Evolutionary conservation across 768 basidiomycete genomes (phyloP), one percentile per base, ranked within the genome.

Genomic region (Trametes cinnabarina): DNA sequence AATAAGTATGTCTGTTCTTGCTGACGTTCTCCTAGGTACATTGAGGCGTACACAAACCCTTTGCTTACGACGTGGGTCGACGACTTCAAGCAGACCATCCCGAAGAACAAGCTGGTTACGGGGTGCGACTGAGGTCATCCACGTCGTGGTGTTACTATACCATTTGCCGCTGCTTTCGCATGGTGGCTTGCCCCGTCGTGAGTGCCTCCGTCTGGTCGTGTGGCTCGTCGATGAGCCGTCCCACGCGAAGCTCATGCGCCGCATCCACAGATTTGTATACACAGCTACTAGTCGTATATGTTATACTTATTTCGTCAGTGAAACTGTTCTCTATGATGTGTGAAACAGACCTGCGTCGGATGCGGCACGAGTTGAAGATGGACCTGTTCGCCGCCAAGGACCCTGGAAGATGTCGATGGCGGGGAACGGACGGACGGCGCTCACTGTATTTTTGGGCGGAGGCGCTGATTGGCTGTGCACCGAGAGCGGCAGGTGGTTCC

Each of bases 21-120:
- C 32, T 48, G 30, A 48, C 52, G 19, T 30, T 17, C 32, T 42
- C 25, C 11, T 58, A 86, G 84, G 55, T 83, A 88, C 66, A 70
- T 78, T 19, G 83, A 86, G 55, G 86, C 88, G 3, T 93, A 93
- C 67, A 82, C 78, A 12, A 87, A 93, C 64, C 74, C 86, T 9
- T 84, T 85, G 68, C 64, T 77, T 28, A 79, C 78, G 42, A 79
- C 77, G 12, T 79, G 79, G 82, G 67, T 15, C 42, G 72, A 73
- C 23, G 80, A 81, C 54, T 81, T 69, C 55, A 62, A 66, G 3
- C 79, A 81, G 58, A 54, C 74, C 9, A 74, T 79, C 65, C 84
- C 83, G 3, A 82, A 79, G 69, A 86, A 81, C 67, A 68, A 51
- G 15, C 73, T 82, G 63, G 67, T 77, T n/a, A 72, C 71, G 32